Base-by-base conservation (phyloP, 1,139 yeast species). In the Pneumocystis jirovecii region DNA sequence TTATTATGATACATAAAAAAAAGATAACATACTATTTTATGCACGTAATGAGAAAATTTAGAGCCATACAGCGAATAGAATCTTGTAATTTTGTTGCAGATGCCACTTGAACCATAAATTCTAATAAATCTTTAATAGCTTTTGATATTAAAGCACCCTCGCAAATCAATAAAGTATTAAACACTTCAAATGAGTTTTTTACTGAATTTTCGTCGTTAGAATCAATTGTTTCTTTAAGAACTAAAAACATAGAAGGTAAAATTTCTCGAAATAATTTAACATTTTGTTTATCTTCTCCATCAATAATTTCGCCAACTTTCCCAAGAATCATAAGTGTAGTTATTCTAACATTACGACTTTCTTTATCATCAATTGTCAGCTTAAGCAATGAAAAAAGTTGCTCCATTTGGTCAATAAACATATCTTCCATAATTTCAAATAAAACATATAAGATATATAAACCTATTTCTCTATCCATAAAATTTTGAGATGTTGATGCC, bases 291-390 rank as follows among this genome's bases (percentile, higher is more conserved):
- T 80, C 78, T 59, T 77, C 78, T 50, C 83, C 84, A 68, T 81
- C 85, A 67, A 89, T 82, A 70, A 83, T 81, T 70, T 84, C 84
- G 35, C 95, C 84, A 68, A 90, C 81, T 67, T 84, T 83, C 70
- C 90, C 95, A 73, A 93, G 80, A 40, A 95, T 95, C 72, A 86
- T 82, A 50, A 90, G 89, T 57, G 97, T 84, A 70, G 89, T 85
- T 63, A 89, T 86, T 74, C 96, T 87, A 66, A 89, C 85, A 68
- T 86, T 90, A 69, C 83, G 83, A 61, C 86, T 77, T 68, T 79
- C 80, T 19, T 81, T 73, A 74, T 90, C 96, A 66, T 79, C 78
- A 72, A 91, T 82, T 66, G 96, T 86, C 66, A 75, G 70, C 17
- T 70, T 63, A 60, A 72, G 70, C 29, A 76, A 78, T 57, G 84